These are phyloP conservation scores for Penicillium subrubescens DNA, from an alignment of 495 filamentous ascomycete species.

Conservation along the genomic window DNA sequence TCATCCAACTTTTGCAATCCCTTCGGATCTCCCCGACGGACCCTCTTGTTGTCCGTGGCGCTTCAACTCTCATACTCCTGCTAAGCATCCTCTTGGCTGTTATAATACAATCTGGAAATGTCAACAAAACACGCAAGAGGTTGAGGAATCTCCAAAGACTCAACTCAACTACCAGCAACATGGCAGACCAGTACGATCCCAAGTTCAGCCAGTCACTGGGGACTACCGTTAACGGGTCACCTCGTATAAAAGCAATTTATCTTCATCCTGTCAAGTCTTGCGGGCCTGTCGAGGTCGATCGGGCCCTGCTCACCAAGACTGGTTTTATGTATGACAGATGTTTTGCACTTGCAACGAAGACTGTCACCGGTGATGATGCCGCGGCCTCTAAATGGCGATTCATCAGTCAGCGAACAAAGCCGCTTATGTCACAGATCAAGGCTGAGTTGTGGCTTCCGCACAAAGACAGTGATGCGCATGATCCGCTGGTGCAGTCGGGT, in stretches of 20 bases:
- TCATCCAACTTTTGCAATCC: not conserved
- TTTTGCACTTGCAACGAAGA: not conserved
- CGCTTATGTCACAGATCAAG: conserved; percentile 20
- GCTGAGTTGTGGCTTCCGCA: conserved; percentile 9
- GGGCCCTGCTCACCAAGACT: not conserved
- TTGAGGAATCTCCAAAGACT: not conserved
- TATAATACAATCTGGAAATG: not conserved
- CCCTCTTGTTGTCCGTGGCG: not conserved
- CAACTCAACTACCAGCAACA: not conserved
- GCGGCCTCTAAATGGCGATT: conserved; percentile 20
- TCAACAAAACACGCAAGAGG: not conserved
- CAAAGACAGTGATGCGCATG: not conserved
- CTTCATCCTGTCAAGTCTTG: conserved; percentile 1
- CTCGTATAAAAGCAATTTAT: not conserved
- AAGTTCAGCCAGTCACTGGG: not conserved
- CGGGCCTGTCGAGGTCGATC: not conserved
- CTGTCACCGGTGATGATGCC: not conserved
- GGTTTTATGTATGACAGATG: not conserved
- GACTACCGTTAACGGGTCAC: not conserved
- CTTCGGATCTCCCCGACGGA: not conserved
- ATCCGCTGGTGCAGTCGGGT: not conserved
- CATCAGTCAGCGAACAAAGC: conserved; percentile 29
- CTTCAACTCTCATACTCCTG: not conserved
- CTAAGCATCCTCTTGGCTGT: not conserved
- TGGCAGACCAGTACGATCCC: conserved; percentile 2